phyloP scores from a whole-genome alignment of 352 stramenopile species.

The Phytophthora vignae region DNA sequence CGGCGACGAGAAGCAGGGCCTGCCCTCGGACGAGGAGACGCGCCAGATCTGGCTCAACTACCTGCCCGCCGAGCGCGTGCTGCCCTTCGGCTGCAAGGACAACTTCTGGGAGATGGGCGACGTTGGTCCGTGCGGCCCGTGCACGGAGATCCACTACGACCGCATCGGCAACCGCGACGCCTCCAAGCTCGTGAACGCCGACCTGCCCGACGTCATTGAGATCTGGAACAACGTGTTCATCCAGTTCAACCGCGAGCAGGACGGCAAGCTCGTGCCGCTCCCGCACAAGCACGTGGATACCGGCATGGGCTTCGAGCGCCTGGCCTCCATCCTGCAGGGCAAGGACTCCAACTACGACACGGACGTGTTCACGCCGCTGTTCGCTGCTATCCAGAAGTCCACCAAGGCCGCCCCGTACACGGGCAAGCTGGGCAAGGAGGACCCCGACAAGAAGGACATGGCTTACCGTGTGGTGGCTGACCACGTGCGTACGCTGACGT shows the following conservation, averaged over 20 bases:
- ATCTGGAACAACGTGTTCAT: conserved; percentile 99
- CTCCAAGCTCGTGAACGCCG: conserved; percentile 95
- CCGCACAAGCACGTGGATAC: conserved; percentile 98
- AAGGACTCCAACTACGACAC: conserved; percentile 99
- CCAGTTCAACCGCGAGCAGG: conserved; percentile 96
- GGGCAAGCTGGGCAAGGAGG: conserved; percentile 90
- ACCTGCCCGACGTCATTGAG: conserved; percentile 98
- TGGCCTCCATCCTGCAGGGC: conserved; percentile 92
- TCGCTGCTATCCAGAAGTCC: conserved; percentile 92
- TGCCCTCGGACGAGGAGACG: conserved; percentile 93
- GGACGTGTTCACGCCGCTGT: conserved; percentile 98
- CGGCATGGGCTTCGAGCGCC: conserved; percentile 98
- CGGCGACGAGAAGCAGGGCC: conserved; percentile 89
- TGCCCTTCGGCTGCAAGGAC: conserved; percentile 96
- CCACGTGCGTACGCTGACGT: conserved; percentile 97
- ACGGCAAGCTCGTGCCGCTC: conserved; percentile 90
- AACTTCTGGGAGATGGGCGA: conserved; percentile 99
- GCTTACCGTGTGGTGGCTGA: conserved; percentile 97
- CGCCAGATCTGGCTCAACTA: conserved; percentile 90
- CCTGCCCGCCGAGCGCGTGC: conserved; percentile 89
- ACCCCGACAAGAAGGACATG: conserved; percentile 89
- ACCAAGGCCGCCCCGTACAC: conserved; percentile 84
- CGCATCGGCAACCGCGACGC: conserved; percentile 96
- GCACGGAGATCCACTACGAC: conserved; percentile 99
- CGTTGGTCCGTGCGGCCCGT: conserved; percentile 98